Conservation (phyloP, 2,329 filamentous ascomycete genomes). For the Botrytis cinerea region DNA sequence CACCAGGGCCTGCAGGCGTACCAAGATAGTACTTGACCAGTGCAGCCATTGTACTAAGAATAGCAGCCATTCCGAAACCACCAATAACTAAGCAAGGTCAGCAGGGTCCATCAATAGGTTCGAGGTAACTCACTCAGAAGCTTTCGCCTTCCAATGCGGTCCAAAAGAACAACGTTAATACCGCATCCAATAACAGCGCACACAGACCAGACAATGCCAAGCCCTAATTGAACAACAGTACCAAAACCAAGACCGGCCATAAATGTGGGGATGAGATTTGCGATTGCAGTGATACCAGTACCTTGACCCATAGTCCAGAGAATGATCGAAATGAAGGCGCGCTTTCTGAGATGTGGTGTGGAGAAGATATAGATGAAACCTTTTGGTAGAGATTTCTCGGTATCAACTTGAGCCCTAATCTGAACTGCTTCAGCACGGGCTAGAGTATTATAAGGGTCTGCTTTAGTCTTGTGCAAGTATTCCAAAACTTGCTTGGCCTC, state of each 20-base stretch:
- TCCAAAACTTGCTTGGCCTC: conserved; percentile 29
- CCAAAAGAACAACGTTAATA: conserved; percentile 10
- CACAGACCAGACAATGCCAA: conserved; percentile 9
- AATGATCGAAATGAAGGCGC: conserved; percentile 14
- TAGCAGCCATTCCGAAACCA: conserved; percentile 32
- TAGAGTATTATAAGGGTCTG: conserved; percentile 8
- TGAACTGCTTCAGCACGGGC: conserved; percentile 16
- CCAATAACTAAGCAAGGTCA: conserved; percentile 30
- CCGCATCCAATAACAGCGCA: conserved; percentile 12
- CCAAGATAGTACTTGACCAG: conserved; percentile 22
- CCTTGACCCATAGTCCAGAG: conserved; percentile 19
- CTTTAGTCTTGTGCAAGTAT: conserved; percentile 25
- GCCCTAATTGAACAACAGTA: conserved; percentile 10
- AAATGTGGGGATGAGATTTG: conserved; percentile 18
- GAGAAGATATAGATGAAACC: conserved; percentile 22
- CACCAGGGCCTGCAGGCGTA: conserved; percentile 4
- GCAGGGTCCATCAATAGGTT: not conserved
- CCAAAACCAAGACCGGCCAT: conserved; percentile 17
- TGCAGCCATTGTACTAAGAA: conserved; percentile 32
- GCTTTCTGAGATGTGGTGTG: conserved; percentile 14
- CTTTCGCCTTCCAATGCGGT: conserved; percentile 13
- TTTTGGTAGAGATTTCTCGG: conserved; percentile 10
- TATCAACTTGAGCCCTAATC: conserved; percentile 13
- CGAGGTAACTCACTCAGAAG: conserved; percentile 4
- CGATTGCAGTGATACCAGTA: conserved; percentile 17